Evolutionary conservation across 1,284 basidiomycete genomes (phyloP).

Genomic region (Cryptococcus sp.): DNA sequence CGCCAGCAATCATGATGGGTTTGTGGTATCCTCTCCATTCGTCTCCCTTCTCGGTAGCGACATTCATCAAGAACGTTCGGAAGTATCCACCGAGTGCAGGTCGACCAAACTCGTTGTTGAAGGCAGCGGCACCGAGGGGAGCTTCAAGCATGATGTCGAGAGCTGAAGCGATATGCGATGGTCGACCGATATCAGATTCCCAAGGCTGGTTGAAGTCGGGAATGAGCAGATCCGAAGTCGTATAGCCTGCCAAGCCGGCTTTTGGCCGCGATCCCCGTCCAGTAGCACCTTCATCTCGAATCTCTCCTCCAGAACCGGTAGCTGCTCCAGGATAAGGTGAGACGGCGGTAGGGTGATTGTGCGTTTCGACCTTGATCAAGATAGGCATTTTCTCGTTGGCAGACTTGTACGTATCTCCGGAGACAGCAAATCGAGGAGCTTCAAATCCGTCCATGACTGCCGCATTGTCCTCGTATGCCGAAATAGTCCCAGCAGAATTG

Average conservation of each 20-base stretch:
- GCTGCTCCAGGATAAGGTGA: constrained; percentile 97
- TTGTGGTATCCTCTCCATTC: constrained; percentile 87
- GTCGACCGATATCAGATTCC: constrained; percentile 82
- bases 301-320: constrained; percentile 96
- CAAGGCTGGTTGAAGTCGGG: constrained; percentile 83
- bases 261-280: constrained; percentile 94
- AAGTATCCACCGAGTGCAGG: constrained; percentile 76
- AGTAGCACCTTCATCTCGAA: constrained; percentile 94
- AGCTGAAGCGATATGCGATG: constrained; percentile 84
- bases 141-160: constrained; percentile 97
- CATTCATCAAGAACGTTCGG: constrained; percentile 77
- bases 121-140: constrained; percentile 88
- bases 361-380: constrained; percentile 97
- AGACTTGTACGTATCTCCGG: constrained; percentile 55
- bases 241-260: constrained; percentile 90
- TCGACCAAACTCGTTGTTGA: constrained; percentile 98
- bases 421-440: constrained; percentile 76
- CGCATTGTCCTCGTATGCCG: constrained; percentile 97
- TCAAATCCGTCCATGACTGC: constrained; percentile 80
- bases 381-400: constrained; percentile 75
- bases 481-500: constrained; percentile 73
- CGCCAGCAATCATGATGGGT: constrained; percentile 99
- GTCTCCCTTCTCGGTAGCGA: constrained; percentile 58
- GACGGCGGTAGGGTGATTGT: constrained; percentile 98
- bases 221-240: constrained; percentile 89